Evolutionary conservation across 2,329 filamentous ascomycete species (phyloP).

Genomic region (Clathrospora elynae): DNA sequence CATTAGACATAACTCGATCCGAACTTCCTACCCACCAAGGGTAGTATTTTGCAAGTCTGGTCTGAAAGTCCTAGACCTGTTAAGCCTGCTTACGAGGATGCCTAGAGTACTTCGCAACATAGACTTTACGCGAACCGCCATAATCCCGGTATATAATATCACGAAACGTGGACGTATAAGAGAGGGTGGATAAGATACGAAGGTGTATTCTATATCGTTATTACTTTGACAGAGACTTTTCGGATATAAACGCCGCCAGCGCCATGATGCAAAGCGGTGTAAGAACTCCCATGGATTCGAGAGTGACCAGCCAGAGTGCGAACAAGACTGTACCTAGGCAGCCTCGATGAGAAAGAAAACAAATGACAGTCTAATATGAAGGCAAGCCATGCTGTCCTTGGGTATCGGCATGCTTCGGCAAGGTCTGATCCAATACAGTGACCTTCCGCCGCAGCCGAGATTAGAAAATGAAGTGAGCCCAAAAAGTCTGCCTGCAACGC

Average conservation of each 20-base stretch:
- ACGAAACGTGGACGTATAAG: no score
- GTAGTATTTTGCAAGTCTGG: no score
- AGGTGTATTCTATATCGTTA: constrained; percentile 33
- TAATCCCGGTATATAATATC: no score
- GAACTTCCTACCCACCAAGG: no score
- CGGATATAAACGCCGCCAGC: constrained; percentile 30
- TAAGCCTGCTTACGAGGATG: no score
- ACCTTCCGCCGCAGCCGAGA: constrained; percentile 7
- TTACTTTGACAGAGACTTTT: constrained; percentile 38
- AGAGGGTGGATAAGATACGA: no score
- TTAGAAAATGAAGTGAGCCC: constrained; percentile 16
- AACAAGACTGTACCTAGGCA: constrained; percentile 10
- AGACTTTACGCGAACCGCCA: no score
- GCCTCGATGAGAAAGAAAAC: constrained; percentile 19
- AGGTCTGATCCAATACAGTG: constrained; percentile 19
- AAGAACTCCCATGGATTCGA: neutral
- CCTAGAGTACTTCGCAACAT: no score
- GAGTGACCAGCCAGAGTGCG: constrained; percentile 13
- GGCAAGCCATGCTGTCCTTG: constrained; percentile 25
- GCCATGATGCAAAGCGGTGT: constrained; percentile 29
- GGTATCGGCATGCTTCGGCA: constrained; percentile 40
- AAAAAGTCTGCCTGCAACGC: constrained; percentile 27
- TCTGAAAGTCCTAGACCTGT: no score
- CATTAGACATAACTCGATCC: no score
- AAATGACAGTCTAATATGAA: constrained; percentile 39